Evolutionary conservation across 2,329 filamentous ascomycete species (phyloP).

Genomic region (Plectosphaerella cucumerina): DNA sequence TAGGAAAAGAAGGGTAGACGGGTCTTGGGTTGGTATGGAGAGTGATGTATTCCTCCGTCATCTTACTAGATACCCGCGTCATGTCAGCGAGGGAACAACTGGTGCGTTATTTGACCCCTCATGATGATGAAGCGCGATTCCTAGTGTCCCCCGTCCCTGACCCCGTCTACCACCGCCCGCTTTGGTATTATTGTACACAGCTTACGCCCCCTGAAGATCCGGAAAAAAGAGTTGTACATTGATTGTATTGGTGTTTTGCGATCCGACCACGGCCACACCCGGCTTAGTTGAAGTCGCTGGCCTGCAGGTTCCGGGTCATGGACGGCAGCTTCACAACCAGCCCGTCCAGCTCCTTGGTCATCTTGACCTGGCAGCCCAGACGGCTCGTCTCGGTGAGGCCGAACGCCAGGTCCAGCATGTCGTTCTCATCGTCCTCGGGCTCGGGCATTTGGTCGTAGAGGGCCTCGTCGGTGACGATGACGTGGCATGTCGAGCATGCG

Average conservation of each 20-base stretch:
- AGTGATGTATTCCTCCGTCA: constrained; percentile 18
- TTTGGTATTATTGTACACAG: constrained; percentile 11
- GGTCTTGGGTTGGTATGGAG: constrained; percentile 1
- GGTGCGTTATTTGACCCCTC: background rate
- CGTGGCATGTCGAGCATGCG: constrained; percentile 89
- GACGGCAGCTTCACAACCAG: constrained; percentile 78
- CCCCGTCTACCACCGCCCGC: background rate
- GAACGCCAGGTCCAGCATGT: constrained; percentile 89
- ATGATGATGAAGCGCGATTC: background rate
- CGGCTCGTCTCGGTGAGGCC: constrained; percentile 81
- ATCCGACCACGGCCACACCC: background rate
- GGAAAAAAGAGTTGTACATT: background rate
- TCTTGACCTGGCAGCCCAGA: constrained; percentile 84
- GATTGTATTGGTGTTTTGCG: background rate
- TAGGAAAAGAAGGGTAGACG: background rate
- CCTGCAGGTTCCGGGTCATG: constrained; percentile 95
- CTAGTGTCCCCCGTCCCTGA: background rate
- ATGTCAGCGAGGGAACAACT: background rate
- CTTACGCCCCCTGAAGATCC: background rate
- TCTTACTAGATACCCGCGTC: constrained; percentile 12
- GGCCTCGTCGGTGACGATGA: constrained; percentile 72
- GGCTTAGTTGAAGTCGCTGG: constrained; percentile 72
- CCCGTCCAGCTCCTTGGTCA: constrained; percentile 87
- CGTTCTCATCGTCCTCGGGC: constrained; percentile 77
- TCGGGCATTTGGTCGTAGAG: constrained; percentile 76